Evolutionary conservation across 2,329 filamentous ascomycete genomes (phyloP).

Genomic region (Fusarium austroafricanum): DNA sequence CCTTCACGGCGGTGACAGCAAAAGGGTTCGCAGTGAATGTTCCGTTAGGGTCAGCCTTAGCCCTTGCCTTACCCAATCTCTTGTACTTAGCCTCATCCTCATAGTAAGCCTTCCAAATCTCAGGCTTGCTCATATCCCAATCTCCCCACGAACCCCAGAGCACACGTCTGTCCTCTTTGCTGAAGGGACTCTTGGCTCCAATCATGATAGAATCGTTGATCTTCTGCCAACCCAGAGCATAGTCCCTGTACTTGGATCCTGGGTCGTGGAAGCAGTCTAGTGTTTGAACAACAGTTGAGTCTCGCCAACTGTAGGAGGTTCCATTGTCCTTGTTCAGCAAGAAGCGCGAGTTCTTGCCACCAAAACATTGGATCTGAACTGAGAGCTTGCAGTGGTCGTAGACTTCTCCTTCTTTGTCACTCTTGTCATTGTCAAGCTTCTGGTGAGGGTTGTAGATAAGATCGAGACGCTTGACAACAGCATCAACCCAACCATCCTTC

Average conservation of each 20-base stretch:
- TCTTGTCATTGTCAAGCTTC: conserved; percentile 13
- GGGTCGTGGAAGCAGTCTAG: conserved; percentile 60
- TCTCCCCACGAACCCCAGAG: conserved; percentile 56
- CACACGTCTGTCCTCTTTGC: conserved; percentile 53
- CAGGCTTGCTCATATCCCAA: conserved; percentile 48
- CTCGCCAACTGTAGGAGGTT: conserved; percentile 61
- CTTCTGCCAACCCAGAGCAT: conserved; percentile 56
- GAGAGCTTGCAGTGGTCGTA: conserved; percentile 57
- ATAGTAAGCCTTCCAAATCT: conserved; percentile 52
- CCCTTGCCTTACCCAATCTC: conserved; percentile 46
- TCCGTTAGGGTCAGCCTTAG: conserved; percentile 51
- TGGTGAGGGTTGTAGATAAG: conserved; percentile 35
- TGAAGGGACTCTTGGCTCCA: conserved; percentile 50
- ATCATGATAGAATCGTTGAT: conserved; percentile 53
- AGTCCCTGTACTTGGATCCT: conserved; percentile 42
- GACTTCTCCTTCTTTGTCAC: conserved; percentile 25
- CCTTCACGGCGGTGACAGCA: conserved; percentile 24
- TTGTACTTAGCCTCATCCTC: conserved; percentile 52
- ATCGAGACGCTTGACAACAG: conserved; percentile 26
- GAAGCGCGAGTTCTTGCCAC: conserved; percentile 58
- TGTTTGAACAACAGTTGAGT: conserved; percentile 53
- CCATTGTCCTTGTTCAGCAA: conserved; percentile 56
- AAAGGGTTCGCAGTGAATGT: conserved; percentile 54
- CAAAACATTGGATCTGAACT: conserved; percentile 59
- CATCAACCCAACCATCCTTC: conserved; percentile 54